A percentile compares a stretch with the other conserved stretches of the same genome.
Conservation (phyloP, 768 basidiomycete genomes). For the Crucibulum laeve region DNA sequence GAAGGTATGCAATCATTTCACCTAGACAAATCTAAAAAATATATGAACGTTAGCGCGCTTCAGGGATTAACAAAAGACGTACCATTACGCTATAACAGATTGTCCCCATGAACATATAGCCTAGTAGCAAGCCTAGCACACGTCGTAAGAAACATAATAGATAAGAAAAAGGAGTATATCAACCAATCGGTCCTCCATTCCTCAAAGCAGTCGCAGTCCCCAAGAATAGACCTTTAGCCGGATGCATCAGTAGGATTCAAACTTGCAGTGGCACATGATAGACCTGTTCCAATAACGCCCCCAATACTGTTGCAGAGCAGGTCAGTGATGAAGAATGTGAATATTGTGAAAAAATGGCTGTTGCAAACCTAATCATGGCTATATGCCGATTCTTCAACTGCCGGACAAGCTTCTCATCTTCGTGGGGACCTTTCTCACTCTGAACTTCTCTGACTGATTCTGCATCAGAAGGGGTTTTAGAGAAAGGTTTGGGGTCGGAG, state of each 20-base stretch:
- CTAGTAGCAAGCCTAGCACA: slow-evolving; percentile 56
- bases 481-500: slow-evolving; percentile 2
- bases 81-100: slow-evolving; percentile 76
- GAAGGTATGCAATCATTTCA: slow-evolving; percentile 76
- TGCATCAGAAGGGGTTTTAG: slow-evolving; percentile 11
- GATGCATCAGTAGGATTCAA: too few species aligned
- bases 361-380: slow-evolving; percentile 68
- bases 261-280: too few species aligned
- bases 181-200: slow-evolving; percentile 68
- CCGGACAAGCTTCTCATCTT: slow-evolving; percentile 37
- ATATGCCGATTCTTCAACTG: slow-evolving; percentile 77
- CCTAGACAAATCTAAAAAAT: slow-evolving; percentile 54
- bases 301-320: slow-evolving; percentile 40
- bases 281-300: slow-evolving; percentile 58
- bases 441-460: slow-evolving; percentile 13
- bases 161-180: not conserved
- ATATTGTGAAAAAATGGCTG: not conserved
- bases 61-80: slow-evolving; percentile 7
- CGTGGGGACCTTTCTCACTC: slow-evolving; percentile 9
- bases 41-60: not conserved
- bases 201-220: slow-evolving; percentile 48
- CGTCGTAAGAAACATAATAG: not conserved
- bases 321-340: not conserved
- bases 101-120: slow-evolving; percentile 60
- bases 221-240: slow-evolving; percentile 70